Percentiles rank a stretch among this genome's conserved stretches.
Conservation (phyloP, 1,284 basidiomycete species). For the Mycena sp. region DNA sequence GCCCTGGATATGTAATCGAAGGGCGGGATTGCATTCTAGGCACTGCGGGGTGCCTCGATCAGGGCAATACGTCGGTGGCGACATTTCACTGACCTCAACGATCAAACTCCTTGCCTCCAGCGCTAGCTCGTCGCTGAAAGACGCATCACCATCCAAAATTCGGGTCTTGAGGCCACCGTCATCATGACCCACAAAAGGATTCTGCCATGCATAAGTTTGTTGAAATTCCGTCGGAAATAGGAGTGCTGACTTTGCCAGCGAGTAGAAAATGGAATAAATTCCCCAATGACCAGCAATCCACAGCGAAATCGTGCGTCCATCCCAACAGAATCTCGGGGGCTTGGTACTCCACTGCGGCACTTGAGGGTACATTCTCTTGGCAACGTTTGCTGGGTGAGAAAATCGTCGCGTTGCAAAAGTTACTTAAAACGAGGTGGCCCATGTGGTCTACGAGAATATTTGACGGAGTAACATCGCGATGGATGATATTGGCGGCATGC, state of each 20-base stretch:
- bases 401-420: constrained; percentile 64
- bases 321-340: constrained; percentile 80
- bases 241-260: constrained; percentile 64
- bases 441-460: constrained; percentile 70
- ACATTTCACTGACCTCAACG: constrained; percentile 42
- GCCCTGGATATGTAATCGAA: constrained; percentile 50
- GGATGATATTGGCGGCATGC: constrained; percentile 26
- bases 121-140: constrained; percentile 41
- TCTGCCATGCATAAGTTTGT: constrained; percentile 38
- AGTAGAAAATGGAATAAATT: constrained; percentile 79
- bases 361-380: constrained; percentile 27
- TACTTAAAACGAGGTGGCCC: constrained; percentile 75
- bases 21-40: constrained; percentile 61
- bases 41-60: constrained; percentile 47
- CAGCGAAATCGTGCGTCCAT: constrained; percentile 75
- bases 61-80: not conserved
- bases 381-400: constrained; percentile 33
- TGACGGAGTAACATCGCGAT: constrained; percentile 27
- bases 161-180: constrained; percentile 29
- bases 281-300: constrained; percentile 89
- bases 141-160: constrained; percentile 6
- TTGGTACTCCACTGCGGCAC: constrained; percentile 57
- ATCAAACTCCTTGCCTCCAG: constrained; percentile 50
- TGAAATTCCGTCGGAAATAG: no score
- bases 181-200: constrained; percentile 47